These are phyloP conservation scores for Aureobasidium namibiae DNA, from an alignment of 2,329 filamentous ascomycete genomes.

Conservation along the genomic window DNA sequence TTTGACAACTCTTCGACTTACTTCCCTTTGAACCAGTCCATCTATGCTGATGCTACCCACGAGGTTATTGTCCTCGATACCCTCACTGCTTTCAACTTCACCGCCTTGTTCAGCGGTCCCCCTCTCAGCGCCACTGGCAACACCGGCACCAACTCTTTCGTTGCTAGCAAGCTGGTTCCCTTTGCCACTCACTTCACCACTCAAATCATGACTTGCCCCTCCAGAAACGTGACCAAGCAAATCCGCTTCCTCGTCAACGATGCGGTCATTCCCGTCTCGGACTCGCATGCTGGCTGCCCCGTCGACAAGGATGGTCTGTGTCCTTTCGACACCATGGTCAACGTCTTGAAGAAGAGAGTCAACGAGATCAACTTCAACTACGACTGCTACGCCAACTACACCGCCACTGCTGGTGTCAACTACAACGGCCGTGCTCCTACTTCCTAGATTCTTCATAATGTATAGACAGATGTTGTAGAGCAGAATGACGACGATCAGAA, in stretches of 20 bases:
- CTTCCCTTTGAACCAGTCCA: conserved; percentile 10
- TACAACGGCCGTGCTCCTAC: conserved; percentile 7
- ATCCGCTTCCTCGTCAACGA: conserved; percentile 11
- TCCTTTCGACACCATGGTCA: conserved; percentile 9
- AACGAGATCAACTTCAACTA: conserved; percentile 6
- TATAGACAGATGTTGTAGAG: background rate
- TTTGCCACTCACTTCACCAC: conserved; percentile 12
- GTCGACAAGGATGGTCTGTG: conserved; percentile 8
- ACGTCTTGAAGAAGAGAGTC: background rate
- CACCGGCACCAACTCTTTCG: background rate
- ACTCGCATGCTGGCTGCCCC: conserved; percentile 5
- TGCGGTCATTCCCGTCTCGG: background rate
- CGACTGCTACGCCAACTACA: conserved; percentile 9
- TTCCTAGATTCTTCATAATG: background rate
- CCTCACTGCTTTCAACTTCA: conserved; percentile 7
- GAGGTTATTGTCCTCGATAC: conserved; percentile 9
- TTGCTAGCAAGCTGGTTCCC: conserved; percentile 8
- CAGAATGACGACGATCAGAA: background rate
- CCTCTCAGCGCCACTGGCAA: background rate
- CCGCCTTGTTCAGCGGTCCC: conserved; percentile 3
- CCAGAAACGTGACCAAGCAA: conserved; percentile 5
- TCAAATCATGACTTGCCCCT: conserved; percentile 7
- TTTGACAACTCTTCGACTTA: conserved; percentile 2
- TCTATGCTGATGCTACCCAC: conserved; percentile 11
- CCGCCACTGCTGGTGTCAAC: background rate